These are phyloP conservation scores for Yarrowia divulgata DNA, from an alignment of 805 yeast genomes.

Conservation along the genomic window DNA sequence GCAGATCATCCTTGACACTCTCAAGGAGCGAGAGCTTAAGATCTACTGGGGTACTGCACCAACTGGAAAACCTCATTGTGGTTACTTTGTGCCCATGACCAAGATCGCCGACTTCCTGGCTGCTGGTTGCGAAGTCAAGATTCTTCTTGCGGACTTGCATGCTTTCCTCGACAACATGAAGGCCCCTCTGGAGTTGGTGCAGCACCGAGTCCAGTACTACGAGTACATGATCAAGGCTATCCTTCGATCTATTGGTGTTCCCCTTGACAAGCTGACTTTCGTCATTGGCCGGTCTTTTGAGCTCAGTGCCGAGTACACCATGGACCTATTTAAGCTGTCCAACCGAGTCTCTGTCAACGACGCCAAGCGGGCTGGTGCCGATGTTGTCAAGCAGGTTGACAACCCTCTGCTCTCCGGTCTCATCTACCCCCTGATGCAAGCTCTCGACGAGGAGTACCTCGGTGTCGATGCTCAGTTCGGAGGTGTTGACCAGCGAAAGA, in stretches of 20 bases:
- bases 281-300: constrained; percentile 93
- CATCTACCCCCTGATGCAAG: constrained; percentile 98
- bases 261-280: constrained; percentile 85
- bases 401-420: constrained; percentile 93
- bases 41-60: constrained; percentile 99
- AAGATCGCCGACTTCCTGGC: constrained; percentile 91
- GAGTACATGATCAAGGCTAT: constrained; percentile 84
- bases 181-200: constrained; percentile 92
- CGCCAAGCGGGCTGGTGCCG: constrained; percentile 99
- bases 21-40: constrained; percentile 80
- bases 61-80: constrained; percentile 98
- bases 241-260: constrained; percentile 84
- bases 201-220: constrained; percentile 88
- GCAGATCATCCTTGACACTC: constrained; percentile 82
- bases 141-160: constrained; percentile 91
- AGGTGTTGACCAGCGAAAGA: constrained; percentile 98
- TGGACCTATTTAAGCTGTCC: constrained; percentile 87
- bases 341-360: constrained; percentile 91
- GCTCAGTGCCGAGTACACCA: constrained; percentile 72
- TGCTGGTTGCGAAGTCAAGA: constrained; percentile 95
- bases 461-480: constrained; percentile 95
- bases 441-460: constrained; percentile 90
- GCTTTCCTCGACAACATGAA: constrained; percentile 98
- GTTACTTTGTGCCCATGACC: constrained; percentile 97
- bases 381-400: constrained; percentile 96